Evolutionary conservation across 2,329 filamentous ascomycete genomes (phyloP).

Genomic region (Pseudogymnoascus destructans): DNA sequence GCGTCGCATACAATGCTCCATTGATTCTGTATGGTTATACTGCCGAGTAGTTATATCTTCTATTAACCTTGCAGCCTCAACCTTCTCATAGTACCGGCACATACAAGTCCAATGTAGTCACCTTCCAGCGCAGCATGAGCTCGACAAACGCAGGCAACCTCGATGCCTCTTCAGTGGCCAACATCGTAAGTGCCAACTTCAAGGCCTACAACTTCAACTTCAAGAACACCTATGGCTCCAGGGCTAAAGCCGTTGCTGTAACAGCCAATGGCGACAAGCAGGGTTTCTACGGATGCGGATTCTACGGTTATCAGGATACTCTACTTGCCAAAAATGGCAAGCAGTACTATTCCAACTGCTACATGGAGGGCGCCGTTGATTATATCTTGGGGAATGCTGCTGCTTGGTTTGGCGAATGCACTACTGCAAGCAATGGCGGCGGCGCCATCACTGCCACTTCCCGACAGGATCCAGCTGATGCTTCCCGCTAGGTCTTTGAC

Average conservation of each 20-base stretch:
- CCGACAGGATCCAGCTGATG: conserved; percentile 27
- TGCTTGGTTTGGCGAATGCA: conserved; percentile 38
- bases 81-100: conserved; percentile 12
- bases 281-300: conserved; percentile 40
- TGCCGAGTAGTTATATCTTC: conserved; percentile 20
- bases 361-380: conserved; percentile 43
- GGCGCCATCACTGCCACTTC: conserved; percentile 35
- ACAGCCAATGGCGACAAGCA: conserved; percentile 35
- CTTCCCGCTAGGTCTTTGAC: conserved; percentile 39
- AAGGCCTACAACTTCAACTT: conserved; percentile 46
- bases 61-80: background rate
- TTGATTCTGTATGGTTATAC: conserved; percentile 36
- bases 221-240: conserved; percentile 33
- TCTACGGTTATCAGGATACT: conserved; percentile 43
- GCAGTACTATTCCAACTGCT: conserved; percentile 40
- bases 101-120: conserved; percentile 14
- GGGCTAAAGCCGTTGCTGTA: conserved; percentile 40
- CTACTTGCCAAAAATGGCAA: conserved; percentile 35
- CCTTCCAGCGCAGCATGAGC: conserved; percentile 8
- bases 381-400: conserved; percentile 42
- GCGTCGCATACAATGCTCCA: conserved; percentile 24
- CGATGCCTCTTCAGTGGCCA: conserved; percentile 32
- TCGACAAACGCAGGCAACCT: conserved; percentile 14
- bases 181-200: conserved; percentile 35
- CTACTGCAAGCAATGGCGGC: conserved; percentile 16